These are phyloP conservation scores for Venturia pyrina DNA, from an alignment of 2,329 filamentous ascomycete species.

Conservation along the genomic window DNA sequence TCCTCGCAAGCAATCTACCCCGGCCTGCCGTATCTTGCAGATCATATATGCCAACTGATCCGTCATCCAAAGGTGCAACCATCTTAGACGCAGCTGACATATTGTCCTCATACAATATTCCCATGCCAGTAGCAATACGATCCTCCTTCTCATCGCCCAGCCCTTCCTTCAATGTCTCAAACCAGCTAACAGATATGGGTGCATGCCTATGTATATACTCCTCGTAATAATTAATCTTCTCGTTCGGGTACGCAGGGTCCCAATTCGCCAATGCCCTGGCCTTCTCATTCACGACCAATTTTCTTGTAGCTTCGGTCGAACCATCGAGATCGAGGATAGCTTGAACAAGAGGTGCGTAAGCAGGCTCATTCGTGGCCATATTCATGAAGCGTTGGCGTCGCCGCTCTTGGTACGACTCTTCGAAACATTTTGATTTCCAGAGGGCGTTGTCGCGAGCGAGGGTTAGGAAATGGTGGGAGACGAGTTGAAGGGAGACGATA, in stretches of 20 bases:
- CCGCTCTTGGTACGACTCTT: conserved; percentile 56
- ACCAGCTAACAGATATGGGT: conserved; percentile 65
- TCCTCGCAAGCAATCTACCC: conserved; percentile 57
- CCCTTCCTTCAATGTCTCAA: conserved; percentile 48
- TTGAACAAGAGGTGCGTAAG: conserved; percentile 32
- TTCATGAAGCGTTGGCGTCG: conserved; percentile 43
- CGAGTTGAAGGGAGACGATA: conserved; percentile 59
- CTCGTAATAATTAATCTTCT: conserved; percentile 73
- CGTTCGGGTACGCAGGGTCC: conserved; percentile 66
- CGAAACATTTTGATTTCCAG: conserved; percentile 69
- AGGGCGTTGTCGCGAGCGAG: conserved; percentile 64
- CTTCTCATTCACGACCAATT: conserved; percentile 30
- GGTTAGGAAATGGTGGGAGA: conserved; percentile 54
- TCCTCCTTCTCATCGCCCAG: conserved; percentile 21
- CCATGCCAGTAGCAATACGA: conserved; percentile 57
- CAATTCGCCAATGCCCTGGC: conserved; percentile 61
- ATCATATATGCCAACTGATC: conserved; percentile 82
- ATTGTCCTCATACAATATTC: conserved; percentile 47
- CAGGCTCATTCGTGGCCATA: conserved; percentile 30
- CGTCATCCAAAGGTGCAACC: conserved; percentile 73
- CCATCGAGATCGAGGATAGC: conserved; percentile 18
- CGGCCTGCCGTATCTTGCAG: conserved; percentile 22
- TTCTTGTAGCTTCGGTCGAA: conserved; percentile 20
- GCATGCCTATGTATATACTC: conserved; percentile 80
- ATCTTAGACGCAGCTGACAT: conserved; percentile 49